These are phyloP conservation scores for Sclerotinia trifoliorum DNA, from an alignment of 2,329 filamentous ascomycete genomes.

Conservation along the genomic window DNA sequence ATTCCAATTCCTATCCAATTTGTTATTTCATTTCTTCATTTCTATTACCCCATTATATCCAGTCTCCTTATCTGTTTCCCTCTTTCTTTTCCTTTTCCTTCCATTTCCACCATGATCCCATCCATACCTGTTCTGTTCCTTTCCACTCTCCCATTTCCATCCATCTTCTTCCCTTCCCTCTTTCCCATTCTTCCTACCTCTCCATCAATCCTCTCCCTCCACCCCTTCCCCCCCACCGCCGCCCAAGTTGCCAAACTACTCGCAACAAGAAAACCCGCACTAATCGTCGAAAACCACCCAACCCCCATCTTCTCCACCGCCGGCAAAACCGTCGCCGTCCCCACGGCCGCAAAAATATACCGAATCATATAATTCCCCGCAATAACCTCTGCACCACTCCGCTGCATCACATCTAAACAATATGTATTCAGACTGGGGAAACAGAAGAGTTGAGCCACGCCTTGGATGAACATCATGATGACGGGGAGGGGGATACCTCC, in stretches of 20 bases:
- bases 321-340: constrained; percentile 70
- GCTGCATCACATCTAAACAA: constrained; percentile 78
- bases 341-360: constrained; percentile 71
- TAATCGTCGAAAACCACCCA: constrained; percentile 77
- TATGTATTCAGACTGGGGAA: constrained; percentile 78
- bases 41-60: neutral
- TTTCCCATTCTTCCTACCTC: constrained; percentile 40
- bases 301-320: constrained; percentile 73
- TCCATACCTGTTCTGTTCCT: too few relatives aligned
- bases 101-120: too few relatives aligned
- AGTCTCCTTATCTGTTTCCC: too few relatives aligned
- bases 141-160: constrained; percentile 6
- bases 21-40: neutral
- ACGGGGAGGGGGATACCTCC: constrained; percentile 62
- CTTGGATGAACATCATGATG: constrained; percentile 71
- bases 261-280: constrained; percentile 54
- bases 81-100: too few relatives aligned
- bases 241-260: constrained; percentile 30
- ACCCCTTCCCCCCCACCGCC: constrained; percentile 35
- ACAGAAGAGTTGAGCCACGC: constrained; percentile 71
- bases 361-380: constrained; percentile 78
- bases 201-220: constrained; percentile 51
- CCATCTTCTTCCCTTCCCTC: too few relatives aligned
- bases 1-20: neutral
- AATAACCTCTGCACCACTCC: constrained; percentile 68